These are phyloP conservation scores for Effrenium voratum DNA, from an alignment of 73 alveolate genomes.

Conservation along the genomic window DNA sequence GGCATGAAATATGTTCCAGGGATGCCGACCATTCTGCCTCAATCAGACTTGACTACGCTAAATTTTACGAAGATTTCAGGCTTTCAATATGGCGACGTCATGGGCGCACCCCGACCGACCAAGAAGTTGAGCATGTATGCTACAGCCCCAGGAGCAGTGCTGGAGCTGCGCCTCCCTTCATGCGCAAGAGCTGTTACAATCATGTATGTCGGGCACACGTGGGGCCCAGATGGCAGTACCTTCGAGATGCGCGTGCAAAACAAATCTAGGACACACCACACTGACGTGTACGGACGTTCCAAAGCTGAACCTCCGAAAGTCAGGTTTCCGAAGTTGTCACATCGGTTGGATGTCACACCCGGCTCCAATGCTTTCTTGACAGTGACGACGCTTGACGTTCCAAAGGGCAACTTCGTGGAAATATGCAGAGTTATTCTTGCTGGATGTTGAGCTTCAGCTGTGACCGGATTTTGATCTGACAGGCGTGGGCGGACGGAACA, in stretches of 20 bases:
- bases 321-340: background rate
- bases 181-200: background rate
- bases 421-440: background rate
- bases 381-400: background rate
- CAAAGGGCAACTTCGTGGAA: background rate
- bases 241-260: background rate
- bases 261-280: background rate
- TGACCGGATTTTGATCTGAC: no score
- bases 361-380: background rate
- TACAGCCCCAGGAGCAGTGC: background rate
- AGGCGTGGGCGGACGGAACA: no score
- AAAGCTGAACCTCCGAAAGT: background rate
- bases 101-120: background rate
- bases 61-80: background rate
- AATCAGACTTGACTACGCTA: background rate
- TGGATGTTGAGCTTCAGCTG: background rate
- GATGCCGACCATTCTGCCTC: background rate
- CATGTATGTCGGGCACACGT: background rate
- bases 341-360: background rate
- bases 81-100: background rate
- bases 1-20: background rate
- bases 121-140: background rate
- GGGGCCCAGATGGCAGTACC: background rate
- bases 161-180: background rate
- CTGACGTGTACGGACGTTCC: no score